phyloP scores from a whole-genome alignment of 2,329 filamentous ascomycete species.

The Fusarium sp. region DNA sequence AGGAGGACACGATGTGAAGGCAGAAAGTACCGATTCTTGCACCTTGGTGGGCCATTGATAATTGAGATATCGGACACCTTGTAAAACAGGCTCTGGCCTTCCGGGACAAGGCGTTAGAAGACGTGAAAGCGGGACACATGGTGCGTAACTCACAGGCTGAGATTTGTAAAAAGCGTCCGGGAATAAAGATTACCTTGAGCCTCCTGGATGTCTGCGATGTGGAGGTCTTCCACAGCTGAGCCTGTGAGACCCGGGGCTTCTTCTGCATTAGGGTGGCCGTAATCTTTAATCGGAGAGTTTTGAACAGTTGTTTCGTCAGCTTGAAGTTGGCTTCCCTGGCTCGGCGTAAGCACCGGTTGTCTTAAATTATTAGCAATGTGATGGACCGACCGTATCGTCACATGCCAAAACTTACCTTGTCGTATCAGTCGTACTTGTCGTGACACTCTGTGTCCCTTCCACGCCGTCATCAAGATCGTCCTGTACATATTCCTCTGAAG shows the following conservation, averaged over 20 bases:
- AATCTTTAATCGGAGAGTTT: accelerated
- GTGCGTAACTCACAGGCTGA: background rate
- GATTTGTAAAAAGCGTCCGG: background rate
- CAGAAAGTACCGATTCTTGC: background rate
- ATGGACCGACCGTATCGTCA: no score
- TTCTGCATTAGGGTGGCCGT: accelerated
- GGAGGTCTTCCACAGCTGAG: accelerated
- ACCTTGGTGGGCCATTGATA: background rate
- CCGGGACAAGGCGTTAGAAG: background rate
- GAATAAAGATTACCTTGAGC: background rate
- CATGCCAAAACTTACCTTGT: accelerated
- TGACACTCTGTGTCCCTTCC: background rate
- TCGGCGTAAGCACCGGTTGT: background rate
- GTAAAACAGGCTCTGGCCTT: background rate
- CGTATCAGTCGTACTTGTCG: accelerated
- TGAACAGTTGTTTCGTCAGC: accelerated
- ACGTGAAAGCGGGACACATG: background rate
- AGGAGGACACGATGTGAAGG: accelerated
- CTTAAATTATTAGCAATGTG: no score
- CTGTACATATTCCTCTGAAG: background rate
- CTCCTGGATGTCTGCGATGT: accelerated
- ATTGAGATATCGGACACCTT: background rate
- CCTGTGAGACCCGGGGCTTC: accelerated
- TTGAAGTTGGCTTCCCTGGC: background rate
- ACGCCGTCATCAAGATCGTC: no score